A percentile compares a stretch with the other conserved stretches of the same genome.
These are phyloP conservation scores for Jatropha podagrica DNA, from an alignment of 441 rosid species.

Conservation along the genomic window DNA sequence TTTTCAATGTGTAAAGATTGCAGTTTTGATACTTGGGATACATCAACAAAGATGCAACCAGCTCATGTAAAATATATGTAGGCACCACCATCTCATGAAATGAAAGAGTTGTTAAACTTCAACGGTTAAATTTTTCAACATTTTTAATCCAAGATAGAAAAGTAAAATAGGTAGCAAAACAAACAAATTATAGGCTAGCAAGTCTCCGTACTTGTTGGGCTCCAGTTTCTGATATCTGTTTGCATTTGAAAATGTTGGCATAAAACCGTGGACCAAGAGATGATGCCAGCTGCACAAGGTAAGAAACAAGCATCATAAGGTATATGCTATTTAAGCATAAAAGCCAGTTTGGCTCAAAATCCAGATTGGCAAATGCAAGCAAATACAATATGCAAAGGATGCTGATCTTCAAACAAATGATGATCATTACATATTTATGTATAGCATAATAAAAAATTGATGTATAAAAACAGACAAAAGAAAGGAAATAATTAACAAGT, in stretches of 20 bases:
- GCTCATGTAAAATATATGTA: neutral
- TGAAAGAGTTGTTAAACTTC: too few species aligned
- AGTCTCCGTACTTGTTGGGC: constrained; percentile 75
- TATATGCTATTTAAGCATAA: neutral
- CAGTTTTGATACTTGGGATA: neutral
- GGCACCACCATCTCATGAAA: neutral
- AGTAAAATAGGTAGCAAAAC: neutral
- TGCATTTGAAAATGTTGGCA: constrained; percentile 96
- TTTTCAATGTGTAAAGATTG: neutral
- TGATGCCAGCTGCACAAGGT: constrained; percentile 87
- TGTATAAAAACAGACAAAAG: constrained; percentile 2
- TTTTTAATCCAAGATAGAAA: neutral
- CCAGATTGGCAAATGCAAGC: neutral
- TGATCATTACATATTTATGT: neutral
- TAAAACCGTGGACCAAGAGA: constrained; percentile 97
- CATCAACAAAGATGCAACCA: neutral
- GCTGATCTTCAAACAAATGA: neutral
- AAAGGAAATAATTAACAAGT: constrained; percentile 8
- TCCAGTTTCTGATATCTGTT: constrained; percentile 97
- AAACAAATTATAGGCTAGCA: constrained; percentile 2
- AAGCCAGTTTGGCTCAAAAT: neutral
- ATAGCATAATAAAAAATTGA: neutral
- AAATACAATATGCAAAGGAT: neutral
- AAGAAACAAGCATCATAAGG: constrained; percentile 8
- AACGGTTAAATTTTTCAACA: neutral